A percentile compares a stretch with the other conserved stretches of the same genome.
phyloP scores from a whole-genome alignment of 768 basidiomycete species.

The Kwoniella newhampshirensis region DNA sequence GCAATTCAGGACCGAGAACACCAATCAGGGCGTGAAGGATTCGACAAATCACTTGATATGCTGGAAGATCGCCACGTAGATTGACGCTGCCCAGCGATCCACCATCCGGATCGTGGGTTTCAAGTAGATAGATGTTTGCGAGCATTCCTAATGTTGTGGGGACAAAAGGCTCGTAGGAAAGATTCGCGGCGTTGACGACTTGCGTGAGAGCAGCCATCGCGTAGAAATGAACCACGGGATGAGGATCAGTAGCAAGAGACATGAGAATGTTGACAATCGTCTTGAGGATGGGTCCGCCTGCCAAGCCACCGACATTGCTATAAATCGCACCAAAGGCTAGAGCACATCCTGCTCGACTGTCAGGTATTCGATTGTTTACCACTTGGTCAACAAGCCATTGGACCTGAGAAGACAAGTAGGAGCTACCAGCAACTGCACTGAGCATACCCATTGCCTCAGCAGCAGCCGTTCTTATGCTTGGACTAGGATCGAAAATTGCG shows the following conservation, averaged over 20 bases:
- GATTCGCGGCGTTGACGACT: slow-evolving; percentile 86
- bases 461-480: slow-evolving; percentile 69
- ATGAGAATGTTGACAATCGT: slow-evolving; percentile 93
- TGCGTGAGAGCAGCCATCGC: slow-evolving; percentile 78
- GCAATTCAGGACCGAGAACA: slow-evolving; percentile 90
- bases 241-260: slow-evolving; percentile 92
- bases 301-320: slow-evolving; percentile 86
- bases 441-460: slow-evolving; percentile 88
- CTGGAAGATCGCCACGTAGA: slow-evolving; percentile 82
- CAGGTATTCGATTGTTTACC: slow-evolving; percentile 88
- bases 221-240: slow-evolving; percentile 94
- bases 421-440: slow-evolving; percentile 75
- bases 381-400: slow-evolving; percentile 90
- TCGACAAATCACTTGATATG: slow-evolving; percentile 85
- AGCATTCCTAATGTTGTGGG: slow-evolving; percentile 84
- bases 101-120: slow-evolving; percentile 90
- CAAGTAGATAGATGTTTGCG: slow-evolving; percentile 81
- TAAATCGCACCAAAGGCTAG: slow-evolving; percentile 90
- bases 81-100: slow-evolving; percentile 80
- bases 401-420: slow-evolving; percentile 79
- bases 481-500: slow-evolving; percentile 75
- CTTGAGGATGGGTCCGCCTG: slow-evolving; percentile 88
- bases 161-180: slow-evolving; percentile 87
- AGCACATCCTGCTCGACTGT: slow-evolving; percentile 88
- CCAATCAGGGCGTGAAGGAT: slow-evolving; percentile 91